A percentile compares a stretch with the other conserved stretches of the same genome.
Conservation (phyloP, 129 eudicot genomes). For the Deinandra increscens region DNA sequence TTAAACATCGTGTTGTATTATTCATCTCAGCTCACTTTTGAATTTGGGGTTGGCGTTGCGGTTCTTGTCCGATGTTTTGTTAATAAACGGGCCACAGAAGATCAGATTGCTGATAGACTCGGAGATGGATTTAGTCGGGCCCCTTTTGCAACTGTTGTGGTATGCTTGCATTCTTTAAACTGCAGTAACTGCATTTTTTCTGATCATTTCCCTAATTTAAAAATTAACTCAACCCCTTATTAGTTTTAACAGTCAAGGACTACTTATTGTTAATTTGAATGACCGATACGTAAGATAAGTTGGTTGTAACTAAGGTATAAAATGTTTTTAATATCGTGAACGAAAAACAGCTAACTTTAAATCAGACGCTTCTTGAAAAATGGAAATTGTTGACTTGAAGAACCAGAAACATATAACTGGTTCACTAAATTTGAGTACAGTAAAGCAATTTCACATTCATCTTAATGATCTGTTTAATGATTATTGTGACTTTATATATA, state of each 20-base stretch:
- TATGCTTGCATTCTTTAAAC: slow-evolving; percentile 33
- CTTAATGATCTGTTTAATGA: background rate
- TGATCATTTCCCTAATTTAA: background rate
- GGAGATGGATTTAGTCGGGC: slow-evolving; percentile 84
- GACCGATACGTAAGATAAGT: background rate
- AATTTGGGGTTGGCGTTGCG: slow-evolving; percentile 71
- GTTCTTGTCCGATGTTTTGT: slow-evolving; percentile 90
- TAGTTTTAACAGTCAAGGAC: background rate
- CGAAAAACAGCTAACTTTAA: background rate
- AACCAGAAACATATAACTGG: slow-evolving; percentile 5
- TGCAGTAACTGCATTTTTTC: background rate
- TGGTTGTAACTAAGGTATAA: background rate
- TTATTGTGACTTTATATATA: background rate
- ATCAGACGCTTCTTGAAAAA: background rate
- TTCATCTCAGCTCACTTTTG: slow-evolving; percentile 58
- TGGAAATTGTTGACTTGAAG: background rate
- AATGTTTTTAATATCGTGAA: background rate
- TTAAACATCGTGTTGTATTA: slow-evolving; percentile 2
- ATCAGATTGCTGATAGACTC: slow-evolving; percentile 64
- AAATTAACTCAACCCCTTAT: background rate
- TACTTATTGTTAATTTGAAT: background rate
- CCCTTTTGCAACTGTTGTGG: slow-evolving; percentile 90
- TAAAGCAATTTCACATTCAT: slow-evolving; percentile 3
- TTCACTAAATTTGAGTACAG: background rate
- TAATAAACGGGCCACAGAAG: slow-evolving; percentile 53